Conservation (phyloP, 345 rosid genomes). For the Abelmoschus esculentus region DNA sequence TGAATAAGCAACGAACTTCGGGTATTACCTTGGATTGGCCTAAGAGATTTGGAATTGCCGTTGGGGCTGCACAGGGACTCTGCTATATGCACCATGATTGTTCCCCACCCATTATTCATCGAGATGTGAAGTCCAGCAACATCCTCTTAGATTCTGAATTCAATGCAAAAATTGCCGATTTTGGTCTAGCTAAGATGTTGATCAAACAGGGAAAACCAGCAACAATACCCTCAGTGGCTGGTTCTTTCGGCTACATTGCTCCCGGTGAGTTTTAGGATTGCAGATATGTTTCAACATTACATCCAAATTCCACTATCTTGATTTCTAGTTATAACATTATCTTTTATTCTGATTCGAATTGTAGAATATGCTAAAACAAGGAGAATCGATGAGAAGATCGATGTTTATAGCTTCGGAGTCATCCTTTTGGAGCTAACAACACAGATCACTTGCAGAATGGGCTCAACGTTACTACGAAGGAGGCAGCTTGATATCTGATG, state of each 20-base stretch:
- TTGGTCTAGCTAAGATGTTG: slow-evolving; percentile 56
- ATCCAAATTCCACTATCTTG: slow-evolving; percentile 8
- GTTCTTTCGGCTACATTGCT: slow-evolving; percentile 59
- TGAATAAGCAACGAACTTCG: slow-evolving; percentile 19
- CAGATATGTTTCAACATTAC: not conserved
- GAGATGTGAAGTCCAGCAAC: slow-evolving; percentile 67
- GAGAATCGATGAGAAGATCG: slow-evolving; percentile 48
- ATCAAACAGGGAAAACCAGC: slow-evolving; percentile 31
- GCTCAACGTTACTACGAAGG: slow-evolving; percentile 36
- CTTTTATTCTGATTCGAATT: not conserved
- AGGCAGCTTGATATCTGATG: slow-evolving; percentile 17
- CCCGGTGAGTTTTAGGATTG: slow-evolving; percentile 35
- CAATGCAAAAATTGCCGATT: slow-evolving; percentile 56
- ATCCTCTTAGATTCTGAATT: slow-evolving; percentile 51
- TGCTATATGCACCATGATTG: slow-evolving; percentile 65
- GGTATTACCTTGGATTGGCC: slow-evolving; percentile 43
- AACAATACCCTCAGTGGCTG: slow-evolving; percentile 48
- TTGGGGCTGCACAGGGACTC: slow-evolving; percentile 57
- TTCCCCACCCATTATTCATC: slow-evolving; percentile 48
- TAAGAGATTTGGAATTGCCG: slow-evolving; percentile 42
- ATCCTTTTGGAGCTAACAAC: slow-evolving; percentile 56
- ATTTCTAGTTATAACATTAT: slow-evolving; percentile 5
- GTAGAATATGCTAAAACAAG: slow-evolving; percentile 51
- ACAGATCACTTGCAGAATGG: slow-evolving; percentile 54
- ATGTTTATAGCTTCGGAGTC: slow-evolving; percentile 66